A percentile compares a stretch with the other conserved stretches of the same genome.
Conservation (phyloP, 768 basidiomycete species). For the Macrolepiota fuliginosa region DNA sequence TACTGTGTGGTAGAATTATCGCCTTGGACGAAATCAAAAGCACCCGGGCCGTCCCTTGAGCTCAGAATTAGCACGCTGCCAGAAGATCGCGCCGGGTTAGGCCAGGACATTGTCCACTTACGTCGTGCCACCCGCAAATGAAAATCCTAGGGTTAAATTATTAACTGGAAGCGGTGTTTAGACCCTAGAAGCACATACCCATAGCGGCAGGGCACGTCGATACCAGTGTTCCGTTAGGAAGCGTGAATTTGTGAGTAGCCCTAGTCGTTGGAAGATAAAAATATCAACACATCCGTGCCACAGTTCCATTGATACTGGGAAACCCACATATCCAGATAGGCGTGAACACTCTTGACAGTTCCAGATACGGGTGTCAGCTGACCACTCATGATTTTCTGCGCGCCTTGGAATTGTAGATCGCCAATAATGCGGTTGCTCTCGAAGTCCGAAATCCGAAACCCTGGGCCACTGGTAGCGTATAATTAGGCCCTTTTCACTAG, state of each 20-base stretch:
- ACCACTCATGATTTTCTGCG: conserved; percentile 59
- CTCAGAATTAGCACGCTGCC: conserved; percentile 1
- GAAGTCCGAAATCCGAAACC: conserved; percentile 73
- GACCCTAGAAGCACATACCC: conserved; percentile 39
- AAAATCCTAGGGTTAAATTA: conserved; percentile 45
- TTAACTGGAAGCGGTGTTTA: conserved; percentile 1
- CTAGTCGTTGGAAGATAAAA: conserved; percentile 26
- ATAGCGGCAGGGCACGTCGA: conserved; percentile 78
- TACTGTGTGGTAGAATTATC: conserved; percentile 59
- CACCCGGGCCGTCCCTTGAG: conserved; percentile 73
- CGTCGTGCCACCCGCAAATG: conserved; percentile 83
- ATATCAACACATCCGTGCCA: background rate
- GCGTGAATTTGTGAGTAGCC: conserved; percentile 60
- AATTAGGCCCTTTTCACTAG: background rate
- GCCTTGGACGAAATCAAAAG: conserved; percentile 77
- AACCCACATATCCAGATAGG: conserved; percentile 67
- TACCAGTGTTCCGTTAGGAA: conserved; percentile 65
- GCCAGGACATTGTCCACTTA: conserved; percentile 28
- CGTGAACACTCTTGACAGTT: conserved; percentile 66
- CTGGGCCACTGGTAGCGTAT: conserved; percentile 55
- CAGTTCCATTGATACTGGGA: background rate
- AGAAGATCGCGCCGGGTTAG: background rate
- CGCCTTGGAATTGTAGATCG: conserved; percentile 65
- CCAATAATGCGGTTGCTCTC: conserved; percentile 76
- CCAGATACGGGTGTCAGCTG: conserved; percentile 50